Evolutionary conservation across 768 basidiomycete species (phyloP), one percentile per base, ranked within the genome.

Genomic region (Lentinula detonsa): DNA sequence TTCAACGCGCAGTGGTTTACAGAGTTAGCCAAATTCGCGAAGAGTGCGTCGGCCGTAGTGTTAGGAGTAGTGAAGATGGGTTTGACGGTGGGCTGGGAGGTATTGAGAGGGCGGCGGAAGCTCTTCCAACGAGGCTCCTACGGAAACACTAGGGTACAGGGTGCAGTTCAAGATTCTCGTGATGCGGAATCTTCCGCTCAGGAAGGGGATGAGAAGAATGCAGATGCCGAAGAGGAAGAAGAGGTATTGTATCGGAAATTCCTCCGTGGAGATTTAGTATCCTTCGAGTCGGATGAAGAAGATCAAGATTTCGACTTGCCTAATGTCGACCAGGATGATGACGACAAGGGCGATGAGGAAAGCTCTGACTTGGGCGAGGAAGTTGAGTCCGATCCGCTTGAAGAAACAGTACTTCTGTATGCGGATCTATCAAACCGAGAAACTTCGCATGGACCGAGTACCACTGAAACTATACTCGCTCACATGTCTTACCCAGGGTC

Each of bases 251-350:
- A 88, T 68, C 70, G 73, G 61, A 75, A 81, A 35, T 90, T 90
- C 65, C 71, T 88, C 62, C 75, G 79, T 15, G 88, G 86, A 10
- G 87, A 88, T 57, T 74, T 73, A 51, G 74, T 78, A 7, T 75
- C 63, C n/a, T 69, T 73, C 39, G 76, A 77, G 23, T 79, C 79
- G 18, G 72, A 72, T 8, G 72, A 73, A 63, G 39, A 67, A 67
- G 43, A 43, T 60, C 43, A 63, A 61, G 37, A 48, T 9, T n/a
- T 78, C 71, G 70, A 73, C 71, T 37, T 66, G 60, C 56, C 69
- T 65, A 31, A 62, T 35, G 49, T 67, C 63, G 28, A 50, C 57
- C 61, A 67, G 54, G 18, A 69, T 66, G 33, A 42, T 62, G 60
- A 70, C 65, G 35, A 74, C 62, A 66, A 63, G 57, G 61, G 71